Evolutionary conservation across 257 asterid species (phyloP).

Genomic region (Plantago ovata): DNA sequence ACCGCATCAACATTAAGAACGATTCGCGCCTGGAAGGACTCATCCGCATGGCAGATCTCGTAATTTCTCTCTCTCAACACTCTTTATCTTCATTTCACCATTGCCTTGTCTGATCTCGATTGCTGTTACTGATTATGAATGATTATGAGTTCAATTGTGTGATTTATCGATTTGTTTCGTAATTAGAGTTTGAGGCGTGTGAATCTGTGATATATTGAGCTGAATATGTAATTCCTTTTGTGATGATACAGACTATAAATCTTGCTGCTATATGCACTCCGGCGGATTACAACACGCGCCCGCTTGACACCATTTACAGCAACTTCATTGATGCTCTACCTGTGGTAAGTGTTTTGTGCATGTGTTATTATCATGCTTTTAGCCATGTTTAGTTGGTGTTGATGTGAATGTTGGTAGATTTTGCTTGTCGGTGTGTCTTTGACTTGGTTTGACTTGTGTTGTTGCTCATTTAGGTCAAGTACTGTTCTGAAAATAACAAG

Average conservation of each 20-base stretch:
- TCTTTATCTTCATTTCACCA: too few species aligned
- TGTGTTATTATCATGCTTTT: slow-evolving; percentile 1
- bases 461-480: slow-evolving; percentile 65
- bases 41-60: slow-evolving; percentile 95
- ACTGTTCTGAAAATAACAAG: slow-evolving; percentile 88
- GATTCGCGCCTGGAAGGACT: slow-evolving; percentile 98
- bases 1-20: slow-evolving; percentile 84
- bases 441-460: slow-evolving; percentile 14
- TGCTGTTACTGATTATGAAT: too few species aligned
- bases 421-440: slow-evolving; percentile 1
- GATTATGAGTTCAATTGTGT: too few species aligned
- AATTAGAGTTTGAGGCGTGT: too few species aligned
- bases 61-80: slow-evolving; percentile 24
- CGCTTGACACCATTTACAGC: slow-evolving; percentile 96
- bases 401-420: slow-evolving; percentile 6
- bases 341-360: slow-evolving; percentile 64
- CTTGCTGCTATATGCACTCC: slow-evolving; percentile 99
- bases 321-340: slow-evolving; percentile 97
- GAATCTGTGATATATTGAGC: slow-evolving; percentile 28
- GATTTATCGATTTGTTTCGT: too few species aligned
- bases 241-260: slow-evolving; percentile 69
- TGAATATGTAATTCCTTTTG: slow-evolving; percentile 27
- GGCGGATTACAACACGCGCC: slow-evolving; percentile 94
- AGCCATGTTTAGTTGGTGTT: background rate
- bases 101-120: too few species aligned